These are phyloP conservation scores for Coemansia sp. DNA, from an alignment of 192 early-diverging fungal species.

Conservation along the genomic window DNA sequence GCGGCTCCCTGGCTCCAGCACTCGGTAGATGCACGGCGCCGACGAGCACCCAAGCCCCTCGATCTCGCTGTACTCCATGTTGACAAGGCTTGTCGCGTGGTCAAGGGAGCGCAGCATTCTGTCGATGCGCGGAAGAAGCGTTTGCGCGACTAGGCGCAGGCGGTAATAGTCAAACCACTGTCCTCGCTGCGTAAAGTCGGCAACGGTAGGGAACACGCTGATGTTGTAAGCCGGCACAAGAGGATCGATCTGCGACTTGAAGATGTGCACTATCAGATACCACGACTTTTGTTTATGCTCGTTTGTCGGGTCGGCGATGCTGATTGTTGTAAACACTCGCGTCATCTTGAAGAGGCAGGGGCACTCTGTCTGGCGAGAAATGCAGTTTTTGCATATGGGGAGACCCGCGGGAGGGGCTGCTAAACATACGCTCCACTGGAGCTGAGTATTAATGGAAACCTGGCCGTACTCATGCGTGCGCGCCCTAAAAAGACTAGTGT, in stretches of 20 bases:
- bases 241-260: too few species aligned
- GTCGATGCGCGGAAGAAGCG: too few species aligned
- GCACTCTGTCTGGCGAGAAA: conserved; percentile 8
- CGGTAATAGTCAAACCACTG: too few species aligned
- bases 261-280: conserved; percentile 2
- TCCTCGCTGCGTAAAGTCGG: too few species aligned
- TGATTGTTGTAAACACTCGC: conserved; percentile 4
- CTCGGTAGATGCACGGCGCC: conserved; percentile 14
- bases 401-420: neutral
- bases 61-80: neutral
- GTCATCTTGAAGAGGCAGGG: conserved; percentile 10
- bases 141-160: too few species aligned
- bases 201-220: too few species aligned
- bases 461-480: neutral
- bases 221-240: too few species aligned
- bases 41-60: conserved; percentile 23
- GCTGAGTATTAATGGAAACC: neutral
- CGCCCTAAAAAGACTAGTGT: neutral
- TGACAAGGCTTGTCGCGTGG: neutral
- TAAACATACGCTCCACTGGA: neutral
- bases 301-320: too few species aligned
- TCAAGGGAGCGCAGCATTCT: too few species aligned
- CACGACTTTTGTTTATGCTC: neutral
- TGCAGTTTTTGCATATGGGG: conserved; percentile 17
- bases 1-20: conserved; percentile 8